Evolutionary conservation across 306 rosid species (phyloP), one percentile per base, ranked within the genome.

Genomic region (Prunus davidiana): DNA sequence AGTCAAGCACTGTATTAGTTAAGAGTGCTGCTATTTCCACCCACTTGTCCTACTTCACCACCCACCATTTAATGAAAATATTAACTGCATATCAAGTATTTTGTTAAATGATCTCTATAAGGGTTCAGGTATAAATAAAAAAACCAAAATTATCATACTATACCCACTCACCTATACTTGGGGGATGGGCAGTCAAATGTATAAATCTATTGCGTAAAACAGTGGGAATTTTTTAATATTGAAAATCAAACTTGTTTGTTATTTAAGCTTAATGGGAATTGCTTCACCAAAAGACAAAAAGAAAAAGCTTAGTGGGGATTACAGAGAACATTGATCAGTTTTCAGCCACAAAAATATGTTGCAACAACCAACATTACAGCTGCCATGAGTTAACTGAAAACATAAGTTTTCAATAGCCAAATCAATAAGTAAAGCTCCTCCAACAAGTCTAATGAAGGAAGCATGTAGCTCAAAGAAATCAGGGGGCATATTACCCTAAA

Each of bases 401-500:
- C 15, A 72, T 2, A 43, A 22, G 6, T 43, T 41, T 5, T 15
- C 18, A 57, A 58, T 5, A 73, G 45, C 50, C 67, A 28, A 45
- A 65, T 10, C 52, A 52, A 72, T 9, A 12, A 13, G 16, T 6
- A 56, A 57, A 72, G 27, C 14, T 63, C 32, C 43, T 64, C 19
- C 19, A 25, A 16, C 2, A 54, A 56, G 22, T 76, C 65, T 20
- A 64, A 13, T 47, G 2, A 72, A 32, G 50, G 68, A 63, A 16
- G 19, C 46, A 47, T 45, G 54, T 80, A 69, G 57, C 7, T 27
- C 74, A 74, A 67, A 63, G 8, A 64, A 64, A 78, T 27, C 9
- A 10, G 27, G 16, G 55, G 30, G 73, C 4, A 77, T 64, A 49
- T 77, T 92, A 92, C 98, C 98, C 98, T 74, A 95, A 84, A 83